Evolutionary conservation across 1,284 basidiomycete species (phyloP).

Genomic region (Tilletia walkeri): DNA sequence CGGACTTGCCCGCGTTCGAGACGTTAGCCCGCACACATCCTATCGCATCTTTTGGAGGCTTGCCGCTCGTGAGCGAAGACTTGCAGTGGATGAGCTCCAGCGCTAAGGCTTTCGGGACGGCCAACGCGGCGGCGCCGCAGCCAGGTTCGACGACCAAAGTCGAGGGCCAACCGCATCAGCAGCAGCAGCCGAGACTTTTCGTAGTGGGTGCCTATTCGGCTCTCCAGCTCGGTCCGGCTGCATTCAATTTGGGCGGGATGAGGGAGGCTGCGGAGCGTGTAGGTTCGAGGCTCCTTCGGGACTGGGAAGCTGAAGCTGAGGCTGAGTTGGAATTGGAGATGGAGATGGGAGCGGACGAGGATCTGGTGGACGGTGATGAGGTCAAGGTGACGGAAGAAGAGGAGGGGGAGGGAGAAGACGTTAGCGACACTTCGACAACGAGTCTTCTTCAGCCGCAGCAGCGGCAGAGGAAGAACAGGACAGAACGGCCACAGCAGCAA

Average conservation of each 20-base stretch:
- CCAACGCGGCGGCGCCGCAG: slow-evolving; percentile 15
- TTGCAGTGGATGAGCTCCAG: slow-evolving; percentile 38
- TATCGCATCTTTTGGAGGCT: slow-evolving; percentile 41
- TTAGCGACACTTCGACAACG: too few relatives aligned
- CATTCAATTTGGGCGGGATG: slow-evolving; percentile 55
- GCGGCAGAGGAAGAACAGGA: neutral
- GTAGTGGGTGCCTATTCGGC: slow-evolving; percentile 51
- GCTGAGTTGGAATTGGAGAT: neutral
- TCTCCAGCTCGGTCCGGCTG: slow-evolving; percentile 52
- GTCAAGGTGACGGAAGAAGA: too few relatives aligned
- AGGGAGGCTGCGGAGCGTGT: slow-evolving; percentile 56
- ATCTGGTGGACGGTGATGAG: neutral
- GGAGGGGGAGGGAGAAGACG: too few relatives aligned
- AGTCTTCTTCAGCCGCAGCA: neutral
- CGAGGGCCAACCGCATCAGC: neutral
- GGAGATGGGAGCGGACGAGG: too few relatives aligned
- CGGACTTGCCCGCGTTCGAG: slow-evolving; percentile 42
- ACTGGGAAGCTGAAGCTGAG: slow-evolving; percentile 18
- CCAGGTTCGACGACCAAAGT: neutral
- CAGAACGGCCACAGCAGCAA: too few relatives aligned
- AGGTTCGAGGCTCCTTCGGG: slow-evolving; percentile 37
- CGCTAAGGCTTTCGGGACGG: too few relatives aligned
- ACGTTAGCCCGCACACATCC: slow-evolving; percentile 35
- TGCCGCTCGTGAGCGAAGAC: slow-evolving; percentile 53
- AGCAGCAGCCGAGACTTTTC: slow-evolving; percentile 48